phyloP scores from a whole-genome alignment of 129 eudicot genomes.

The Flaveria trinervia region DNA sequence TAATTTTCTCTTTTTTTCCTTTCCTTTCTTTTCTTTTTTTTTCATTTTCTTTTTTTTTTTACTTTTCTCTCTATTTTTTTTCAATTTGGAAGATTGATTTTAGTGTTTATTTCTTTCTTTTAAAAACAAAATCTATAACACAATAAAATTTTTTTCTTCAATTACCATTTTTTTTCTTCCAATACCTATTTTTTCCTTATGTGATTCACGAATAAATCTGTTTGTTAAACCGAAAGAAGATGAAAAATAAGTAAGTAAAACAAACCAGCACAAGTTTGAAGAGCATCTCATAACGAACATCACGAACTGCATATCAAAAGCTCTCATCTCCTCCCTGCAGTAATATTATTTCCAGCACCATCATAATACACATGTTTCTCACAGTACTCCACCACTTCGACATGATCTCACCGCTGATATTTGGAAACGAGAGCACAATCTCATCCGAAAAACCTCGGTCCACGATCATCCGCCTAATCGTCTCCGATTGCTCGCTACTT shows the following conservation, averaged over 20 bases:
- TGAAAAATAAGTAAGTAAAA: background rate
- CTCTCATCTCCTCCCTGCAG: constrained; percentile 20
- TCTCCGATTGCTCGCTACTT: constrained; percentile 25
- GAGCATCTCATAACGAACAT: constrained; percentile 24
- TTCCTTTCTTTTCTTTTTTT: too few relatives aligned
- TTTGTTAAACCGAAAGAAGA: too few relatives aligned
- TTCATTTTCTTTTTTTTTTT: too few relatives aligned
- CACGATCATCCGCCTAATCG: constrained; percentile 21
- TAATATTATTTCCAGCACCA: constrained; percentile 14
- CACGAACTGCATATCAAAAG: constrained; percentile 22
- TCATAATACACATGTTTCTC: constrained; percentile 26
- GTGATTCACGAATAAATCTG: too few relatives aligned
- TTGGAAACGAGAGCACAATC: constrained; percentile 17
- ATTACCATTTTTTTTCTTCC: too few relatives aligned
- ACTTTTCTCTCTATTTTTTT: too few relatives aligned
- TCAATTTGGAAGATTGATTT: too few relatives aligned
- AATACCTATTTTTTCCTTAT: too few relatives aligned
- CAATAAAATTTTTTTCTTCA: too few relatives aligned
- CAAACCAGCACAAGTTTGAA: constrained; percentile 25
- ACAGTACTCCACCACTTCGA: constrained; percentile 27
- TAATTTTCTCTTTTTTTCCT: too few relatives aligned
- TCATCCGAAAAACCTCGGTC: constrained; percentile 18
- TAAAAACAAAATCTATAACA: too few relatives aligned
- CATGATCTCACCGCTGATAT: constrained; percentile 32
- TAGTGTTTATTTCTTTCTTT: too few relatives aligned